Evolutionary conservation across 345 rosid species (phyloP).

Genomic region (Lepidium aucheri): DNA sequence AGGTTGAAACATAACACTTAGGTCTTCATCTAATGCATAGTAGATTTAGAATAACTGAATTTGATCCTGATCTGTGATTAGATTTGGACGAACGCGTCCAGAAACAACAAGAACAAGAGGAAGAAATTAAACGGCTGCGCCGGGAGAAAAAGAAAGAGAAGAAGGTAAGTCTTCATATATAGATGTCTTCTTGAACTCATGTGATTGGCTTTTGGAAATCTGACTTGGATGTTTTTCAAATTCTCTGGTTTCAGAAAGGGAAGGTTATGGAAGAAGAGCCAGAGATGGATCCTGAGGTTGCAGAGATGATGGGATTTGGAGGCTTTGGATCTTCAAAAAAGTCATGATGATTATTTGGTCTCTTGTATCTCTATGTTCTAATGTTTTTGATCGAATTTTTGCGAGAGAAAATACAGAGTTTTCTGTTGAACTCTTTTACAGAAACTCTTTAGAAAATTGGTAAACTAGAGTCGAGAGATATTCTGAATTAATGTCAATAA

Average conservation of each 20-base stretch:
- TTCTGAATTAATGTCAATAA: too few relatives aligned
- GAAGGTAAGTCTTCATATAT: constrained; percentile 44
- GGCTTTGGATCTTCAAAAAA: constrained; percentile 84
- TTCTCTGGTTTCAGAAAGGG: constrained; percentile 52
- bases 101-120: constrained; percentile 90
- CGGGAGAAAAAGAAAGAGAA: constrained; percentile 94
- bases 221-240: not conserved
- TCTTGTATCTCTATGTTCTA: constrained; percentile 2
- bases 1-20: not conserved
- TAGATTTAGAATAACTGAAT: constrained; percentile 2
- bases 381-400: not conserved
- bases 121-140: constrained; percentile 67
- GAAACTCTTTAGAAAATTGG: too few relatives aligned
- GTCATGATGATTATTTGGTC: constrained; percentile 20
- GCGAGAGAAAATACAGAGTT: too few relatives aligned
- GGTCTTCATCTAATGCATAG: not conserved
- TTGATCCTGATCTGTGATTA: constrained; percentile 10
- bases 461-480: too few relatives aligned
- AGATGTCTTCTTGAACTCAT: not conserved
- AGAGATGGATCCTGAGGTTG: constrained; percentile 87
- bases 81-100: constrained; percentile 86
- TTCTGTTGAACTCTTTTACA: too few relatives aligned
- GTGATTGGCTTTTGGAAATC: not conserved
- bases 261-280: constrained; percentile 72
- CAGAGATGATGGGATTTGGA: constrained; percentile 96